Evolutionary conservation across 768 basidiomycete species (phyloP), one percentile per base, ranked within the genome.

Genomic region (Podaxis mareebaensis): DNA sequence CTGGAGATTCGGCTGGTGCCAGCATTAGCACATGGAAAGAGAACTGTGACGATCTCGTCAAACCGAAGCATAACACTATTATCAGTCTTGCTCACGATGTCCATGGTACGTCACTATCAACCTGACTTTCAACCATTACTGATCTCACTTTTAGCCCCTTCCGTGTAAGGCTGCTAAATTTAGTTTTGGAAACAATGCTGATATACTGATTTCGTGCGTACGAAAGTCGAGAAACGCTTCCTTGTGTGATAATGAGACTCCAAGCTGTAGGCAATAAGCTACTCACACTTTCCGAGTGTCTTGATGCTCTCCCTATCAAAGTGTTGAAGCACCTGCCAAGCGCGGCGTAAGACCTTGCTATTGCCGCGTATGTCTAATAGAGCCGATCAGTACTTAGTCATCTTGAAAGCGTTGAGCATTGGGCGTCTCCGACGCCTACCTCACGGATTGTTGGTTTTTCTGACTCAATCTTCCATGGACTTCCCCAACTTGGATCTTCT

Each of bases 241-340:
- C 66, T 2, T 65, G 61, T 39, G 70, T 63, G 4, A 71, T 73
- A 44, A 46, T 61, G 24, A 51, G 42, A 39, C 64, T 74, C 13
- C 64, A 67, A 55, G 61, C 20, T 4, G 69, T 69, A 1, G 68
- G 68, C 1, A 69, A 71, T 61, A 51, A 57, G 3, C 67, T 73
- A 24, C 69, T 68, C 28, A 71, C 70, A 3, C 49, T 71, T 5
- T 68, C 70, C 11, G 70, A 71, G 38, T 73, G 71, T 53, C 38
- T 69, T 0, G 70, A 63, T 8, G 53, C 69, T 60, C 67, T 11
- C 67, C 77, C 7, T 79, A 79, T 60, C 72, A 73, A 49, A 68
- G 53, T 24, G 67, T 74, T 7, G 71, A 67, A 3, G 30, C 70
- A 11, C 75, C 78, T 36, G 60, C 64, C 44, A 57, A 54, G 7